Conservation (phyloP, 257 asterid species). For the Nemophila menziesii region DNA sequence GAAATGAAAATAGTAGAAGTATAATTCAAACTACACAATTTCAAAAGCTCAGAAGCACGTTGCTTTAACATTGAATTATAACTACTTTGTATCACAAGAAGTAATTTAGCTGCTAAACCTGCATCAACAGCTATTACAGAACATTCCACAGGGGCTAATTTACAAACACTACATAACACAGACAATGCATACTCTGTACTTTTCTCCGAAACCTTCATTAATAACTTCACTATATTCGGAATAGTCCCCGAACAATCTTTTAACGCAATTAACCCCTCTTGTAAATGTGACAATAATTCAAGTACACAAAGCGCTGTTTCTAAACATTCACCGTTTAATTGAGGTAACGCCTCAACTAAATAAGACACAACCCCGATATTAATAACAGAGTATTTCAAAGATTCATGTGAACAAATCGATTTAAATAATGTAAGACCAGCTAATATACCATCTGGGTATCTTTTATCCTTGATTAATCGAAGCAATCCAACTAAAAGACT, state of each 20-base stretch:
- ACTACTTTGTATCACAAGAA: constrained; percentile 73
- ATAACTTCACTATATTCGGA: constrained; percentile 34
- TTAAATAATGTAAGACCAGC: constrained; percentile 50
- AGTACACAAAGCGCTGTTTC: constrained; percentile 39
- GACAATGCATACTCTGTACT: constrained; percentile 50
- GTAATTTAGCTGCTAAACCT: constrained; percentile 58
- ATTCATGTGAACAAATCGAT: constrained; percentile 29
- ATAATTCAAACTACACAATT: constrained; percentile 58
- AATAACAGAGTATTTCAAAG: constrained; percentile 32
- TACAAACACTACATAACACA: constrained; percentile 45
- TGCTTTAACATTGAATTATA: constrained; percentile 44
- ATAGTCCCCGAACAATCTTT: constrained; percentile 44
- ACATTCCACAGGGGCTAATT: constrained; percentile 53
- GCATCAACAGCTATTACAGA: constrained; percentile 52
- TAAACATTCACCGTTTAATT: constrained; percentile 33
- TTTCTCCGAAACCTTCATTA: constrained; percentile 50
- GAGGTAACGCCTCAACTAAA: constrained; percentile 37
- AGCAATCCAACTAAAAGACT: constrained; percentile 47
- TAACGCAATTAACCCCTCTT: constrained; percentile 46
- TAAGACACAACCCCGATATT: constrained; percentile 52
- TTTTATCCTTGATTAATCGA: constrained; percentile 43
- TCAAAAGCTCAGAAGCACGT: constrained; percentile 56
- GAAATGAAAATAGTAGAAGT: constrained; percentile 54
- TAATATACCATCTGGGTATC: constrained; percentile 36
- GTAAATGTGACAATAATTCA: constrained; percentile 35